Conservation (phyloP, 1,139 yeast genomes). For the Saccharomyces hybrid region DNA sequence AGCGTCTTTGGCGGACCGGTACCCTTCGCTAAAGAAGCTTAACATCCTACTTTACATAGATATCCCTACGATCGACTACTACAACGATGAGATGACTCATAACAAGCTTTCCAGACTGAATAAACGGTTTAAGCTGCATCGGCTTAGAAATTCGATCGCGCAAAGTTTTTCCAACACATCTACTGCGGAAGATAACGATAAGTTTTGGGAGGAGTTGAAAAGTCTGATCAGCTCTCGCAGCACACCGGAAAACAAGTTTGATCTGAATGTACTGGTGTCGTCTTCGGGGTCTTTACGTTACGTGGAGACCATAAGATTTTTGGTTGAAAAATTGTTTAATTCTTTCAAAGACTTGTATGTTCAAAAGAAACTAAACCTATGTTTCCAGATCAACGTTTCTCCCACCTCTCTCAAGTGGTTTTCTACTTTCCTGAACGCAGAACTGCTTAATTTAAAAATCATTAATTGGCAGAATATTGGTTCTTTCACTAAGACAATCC, state of each 20-base stretch:
- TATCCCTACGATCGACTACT: constrained; percentile 32
- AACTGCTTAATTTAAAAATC: constrained; percentile 17
- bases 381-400: constrained; percentile 23
- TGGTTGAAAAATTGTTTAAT: constrained; percentile 24
- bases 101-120: constrained; percentile 25
- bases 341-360: constrained; percentile 6
- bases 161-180: constrained; percentile 18
- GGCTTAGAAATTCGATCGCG: constrained; percentile 22
- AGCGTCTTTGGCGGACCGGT: not conserved
- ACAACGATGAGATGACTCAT: constrained; percentile 28
- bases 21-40: constrained; percentile 10
- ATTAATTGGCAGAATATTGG: constrained; percentile 7
- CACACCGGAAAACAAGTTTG: constrained; percentile 1
- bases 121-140: constrained; percentile 26
- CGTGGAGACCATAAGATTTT: constrained; percentile 29
- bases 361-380: constrained; percentile 12
- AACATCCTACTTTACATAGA: constrained; percentile 27
- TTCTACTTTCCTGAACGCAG: constrained; percentile 23
- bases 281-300: constrained; percentile 31
- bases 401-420: constrained; percentile 31
- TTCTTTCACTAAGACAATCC: constrained; percentile 13
- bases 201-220: constrained; percentile 15
- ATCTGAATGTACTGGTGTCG: constrained; percentile 10
- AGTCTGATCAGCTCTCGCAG: constrained; percentile 2
- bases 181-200: constrained; percentile 12